Evolutionary conservation across 805 yeast species (phyloP).

Genomic region (Candida ovalis): DNA sequence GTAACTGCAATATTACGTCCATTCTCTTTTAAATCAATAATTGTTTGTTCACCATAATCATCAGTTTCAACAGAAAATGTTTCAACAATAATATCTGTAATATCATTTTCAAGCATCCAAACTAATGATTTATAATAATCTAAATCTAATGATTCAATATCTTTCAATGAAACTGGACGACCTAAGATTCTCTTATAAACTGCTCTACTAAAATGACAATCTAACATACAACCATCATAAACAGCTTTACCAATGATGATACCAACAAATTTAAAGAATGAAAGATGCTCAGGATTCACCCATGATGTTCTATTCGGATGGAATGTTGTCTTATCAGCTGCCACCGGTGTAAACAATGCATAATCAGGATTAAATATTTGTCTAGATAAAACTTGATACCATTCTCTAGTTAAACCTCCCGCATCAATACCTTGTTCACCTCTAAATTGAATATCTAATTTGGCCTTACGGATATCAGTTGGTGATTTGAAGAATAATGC

Average conservation of each 20-base stretch:
- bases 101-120: conserved; percentile 60
- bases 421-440: conserved; percentile 98
- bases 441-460: conserved; percentile 75
- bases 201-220: conserved; percentile 93
- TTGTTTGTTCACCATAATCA: conserved; percentile 86
- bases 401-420: conserved; percentile 96
- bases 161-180: conserved; percentile 77
- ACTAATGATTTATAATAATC: conserved; percentile 87
- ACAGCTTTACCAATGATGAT: conserved; percentile 93
- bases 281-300: conserved; percentile 88
- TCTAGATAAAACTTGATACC: conserved; percentile 91
- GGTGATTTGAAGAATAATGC: conserved; percentile 73
- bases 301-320: conserved; percentile 93
- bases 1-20: conserved; percentile 86
- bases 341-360: conserved; percentile 86
- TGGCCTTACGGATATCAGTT: conserved; percentile 67
- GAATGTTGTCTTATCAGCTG: conserved; percentile 88
- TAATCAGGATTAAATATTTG: conserved; percentile 96
- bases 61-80: conserved; percentile 91
- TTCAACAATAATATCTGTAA: conserved; percentile 83
- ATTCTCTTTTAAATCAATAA: conserved; percentile 74
- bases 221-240: conserved; percentile 77
- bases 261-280: conserved; percentile 93
- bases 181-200: conserved; percentile 87
- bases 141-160: conserved; percentile 89